Evolutionary conservation across 2,329 filamentous ascomycete genomes (phyloP), one percentile per base, ranked within the genome.

Genomic region (Colletotrichum navitas): DNA sequence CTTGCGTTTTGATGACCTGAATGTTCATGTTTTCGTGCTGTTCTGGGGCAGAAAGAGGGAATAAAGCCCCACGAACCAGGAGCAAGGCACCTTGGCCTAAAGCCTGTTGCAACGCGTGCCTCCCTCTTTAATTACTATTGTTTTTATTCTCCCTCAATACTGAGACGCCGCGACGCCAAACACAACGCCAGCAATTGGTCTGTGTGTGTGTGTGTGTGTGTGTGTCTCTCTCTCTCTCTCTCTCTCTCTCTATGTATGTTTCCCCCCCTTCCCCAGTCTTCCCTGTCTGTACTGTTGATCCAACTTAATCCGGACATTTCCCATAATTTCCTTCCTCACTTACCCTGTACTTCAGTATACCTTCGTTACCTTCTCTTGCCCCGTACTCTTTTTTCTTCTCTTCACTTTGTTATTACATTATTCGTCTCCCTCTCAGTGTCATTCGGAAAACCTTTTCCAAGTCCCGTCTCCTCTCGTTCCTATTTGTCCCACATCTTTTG

Each of bases 181-280:
- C 7, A 41, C 55, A 41, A 24, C 55, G 54, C 34, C 54, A 58
- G 34, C 36, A 58, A 39, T 26, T 41, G 55, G 55, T 58, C 55
- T 58, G 55, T 58, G 55, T 41, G 36, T 21, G 21, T 55, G 26
- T 21, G 12, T 18, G 45, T 26, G 1, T 18, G 45, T 8, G 24
- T 39, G 36, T 39, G 11, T 39, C 8, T 29, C 2, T 29, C 2
- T 29, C 2, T 29, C 2, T 29, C 2, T 29, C 2, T 29, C 2
- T 29, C 29, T 29, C 29, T 4, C 29, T 29, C 29, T 29, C 29
- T 29, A n/a, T n/a, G 4, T 18, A 12, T 21, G 26, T 52, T 14
- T 4, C 6, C 26, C 24, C 26, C 24, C 49, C 26, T 21, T 45
- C 45, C 45, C 45, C 45, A 1, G 10, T n/a, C 26, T 26, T 41